Percentiles rank a stretch among this genome's conserved stretches.
These are phyloP conservation scores for Chionographis japonica DNA, from an alignment of 106 monocot genomes.

Conservation along the genomic window DNA sequence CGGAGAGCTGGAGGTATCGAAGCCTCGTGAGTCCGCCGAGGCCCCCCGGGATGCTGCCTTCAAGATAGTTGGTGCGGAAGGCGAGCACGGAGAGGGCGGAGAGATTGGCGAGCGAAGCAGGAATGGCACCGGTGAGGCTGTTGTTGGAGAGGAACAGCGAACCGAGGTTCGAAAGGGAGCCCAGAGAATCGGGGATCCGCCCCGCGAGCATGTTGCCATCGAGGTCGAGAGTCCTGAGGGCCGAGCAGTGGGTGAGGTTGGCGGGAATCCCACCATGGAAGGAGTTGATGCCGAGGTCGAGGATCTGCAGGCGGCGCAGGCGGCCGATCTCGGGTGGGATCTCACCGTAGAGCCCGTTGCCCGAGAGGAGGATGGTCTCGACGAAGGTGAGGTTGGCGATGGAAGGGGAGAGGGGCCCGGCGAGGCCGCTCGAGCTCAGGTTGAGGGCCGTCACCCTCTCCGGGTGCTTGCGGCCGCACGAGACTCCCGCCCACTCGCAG, in stretches of 20 bases:
- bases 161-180: background rate
- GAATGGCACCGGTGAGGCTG: conserved; percentile 3
- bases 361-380: background rate
- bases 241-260: conserved; percentile 3
- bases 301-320: background rate
- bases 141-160: background rate
- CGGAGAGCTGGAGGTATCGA: background rate
- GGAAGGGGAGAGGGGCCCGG: conserved; percentile 12
- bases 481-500: conserved; percentile 10
- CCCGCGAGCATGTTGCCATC: background rate
- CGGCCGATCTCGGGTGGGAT: background rate
- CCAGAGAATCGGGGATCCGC: background rate
- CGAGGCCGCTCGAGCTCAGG: background rate
- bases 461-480: conserved; percentile 5
- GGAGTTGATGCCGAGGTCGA: background rate
- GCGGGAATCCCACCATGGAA: background rate
- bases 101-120: conserved; percentile 6
- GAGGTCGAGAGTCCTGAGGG: background rate
- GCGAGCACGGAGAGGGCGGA: background rate
- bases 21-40: background rate
- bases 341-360: background rate
- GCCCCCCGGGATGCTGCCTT: conserved; percentile 7
- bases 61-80: background rate
- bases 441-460: background rate
- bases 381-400: conserved; percentile 18